Conservation (phyloP, 495 filamentous ascomycete genomes). For the Annulohypoxylon stygium region DNA sequence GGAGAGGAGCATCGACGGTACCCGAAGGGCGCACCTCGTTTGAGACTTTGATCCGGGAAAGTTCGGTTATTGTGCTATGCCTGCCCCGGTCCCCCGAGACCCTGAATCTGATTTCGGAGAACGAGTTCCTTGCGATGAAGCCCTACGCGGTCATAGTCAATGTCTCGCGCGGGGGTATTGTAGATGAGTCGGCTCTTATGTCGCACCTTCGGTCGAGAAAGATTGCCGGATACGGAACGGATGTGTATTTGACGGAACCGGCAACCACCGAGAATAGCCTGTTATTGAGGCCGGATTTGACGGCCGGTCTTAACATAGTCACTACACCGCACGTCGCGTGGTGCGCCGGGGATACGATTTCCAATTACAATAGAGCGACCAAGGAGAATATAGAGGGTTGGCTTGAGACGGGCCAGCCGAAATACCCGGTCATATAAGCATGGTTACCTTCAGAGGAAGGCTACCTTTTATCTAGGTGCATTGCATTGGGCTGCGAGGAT, state of each 20-base stretch:
- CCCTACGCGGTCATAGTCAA: slow-evolving; percentile 66
- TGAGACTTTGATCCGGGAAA: slow-evolving; percentile 57
- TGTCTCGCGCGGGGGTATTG: slow-evolving; percentile 68
- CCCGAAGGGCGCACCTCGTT: slow-evolving; percentile 61
- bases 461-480: background rate
- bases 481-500: background rate
- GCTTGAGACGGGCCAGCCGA: slow-evolving; percentile 34
- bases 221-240: slow-evolving; percentile 66
- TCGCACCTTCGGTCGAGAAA: slow-evolving; percentile 59
- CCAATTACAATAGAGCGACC: slow-evolving; percentile 51
- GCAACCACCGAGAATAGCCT: slow-evolving; percentile 48
- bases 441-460: background rate
- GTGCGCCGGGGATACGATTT: slow-evolving; percentile 54
- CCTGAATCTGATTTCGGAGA: slow-evolving; percentile 58
- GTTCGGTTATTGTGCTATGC: slow-evolving; percentile 64
- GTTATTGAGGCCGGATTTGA: slow-evolving; percentile 42
- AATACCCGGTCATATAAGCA: slow-evolving; percentile 36
- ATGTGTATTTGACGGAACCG: slow-evolving; percentile 69
- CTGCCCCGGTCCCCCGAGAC: slow-evolving; percentile 61
- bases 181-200: slow-evolving; percentile 65
- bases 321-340: slow-evolving; percentile 61
- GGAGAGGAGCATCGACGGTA: slow-evolving; percentile 54
- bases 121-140: slow-evolving; percentile 65
- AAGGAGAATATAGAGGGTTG: slow-evolving; percentile 49
- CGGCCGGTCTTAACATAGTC: slow-evolving; percentile 53